These are phyloP conservation scores for Platanthera guangdongensis DNA, from an alignment of 106 monocot genomes.

Conservation along the genomic window DNA sequence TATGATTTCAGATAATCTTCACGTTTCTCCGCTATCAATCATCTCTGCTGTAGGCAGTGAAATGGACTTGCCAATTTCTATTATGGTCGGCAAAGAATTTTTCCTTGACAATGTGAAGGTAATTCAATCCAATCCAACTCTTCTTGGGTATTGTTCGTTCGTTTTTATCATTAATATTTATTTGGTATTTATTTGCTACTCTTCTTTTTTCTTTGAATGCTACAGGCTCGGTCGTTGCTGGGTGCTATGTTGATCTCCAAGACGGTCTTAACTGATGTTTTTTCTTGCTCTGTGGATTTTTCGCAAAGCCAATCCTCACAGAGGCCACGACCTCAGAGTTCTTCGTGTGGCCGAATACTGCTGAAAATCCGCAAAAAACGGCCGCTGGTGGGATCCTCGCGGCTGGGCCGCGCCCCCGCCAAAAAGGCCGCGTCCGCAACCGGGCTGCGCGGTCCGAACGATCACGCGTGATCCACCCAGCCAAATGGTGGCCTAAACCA, in stretches of 20 bases:
- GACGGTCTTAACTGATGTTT: not conserved
- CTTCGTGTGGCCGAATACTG: no score
- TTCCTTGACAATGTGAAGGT: not conserved
- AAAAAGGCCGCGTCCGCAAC: no score
- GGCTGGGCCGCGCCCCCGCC: no score
- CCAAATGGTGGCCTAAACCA: not conserved
- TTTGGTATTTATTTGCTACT: not conserved
- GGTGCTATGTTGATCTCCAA: not conserved
- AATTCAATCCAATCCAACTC: not conserved
- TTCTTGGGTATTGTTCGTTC: not conserved
- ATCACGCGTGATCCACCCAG: no score
- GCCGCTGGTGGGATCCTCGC: no score
- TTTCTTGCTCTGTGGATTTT: not conserved
- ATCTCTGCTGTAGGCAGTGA: not conserved
- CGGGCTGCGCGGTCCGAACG: no score
- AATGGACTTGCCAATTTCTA: not conserved
- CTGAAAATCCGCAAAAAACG: no score
- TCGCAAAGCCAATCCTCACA: no score
- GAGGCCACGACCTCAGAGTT: no score
- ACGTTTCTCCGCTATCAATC: conserved; percentile 3
- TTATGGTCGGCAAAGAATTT: not conserved
- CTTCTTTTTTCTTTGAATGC: not conserved
- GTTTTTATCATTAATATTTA: not conserved
- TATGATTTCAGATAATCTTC: not conserved
- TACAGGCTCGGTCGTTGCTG: not conserved